Evolutionary conservation across 1,139 yeast genomes (phyloP), one percentile per base, ranked within the genome.

Genomic region (Pichia sp.): DNA sequence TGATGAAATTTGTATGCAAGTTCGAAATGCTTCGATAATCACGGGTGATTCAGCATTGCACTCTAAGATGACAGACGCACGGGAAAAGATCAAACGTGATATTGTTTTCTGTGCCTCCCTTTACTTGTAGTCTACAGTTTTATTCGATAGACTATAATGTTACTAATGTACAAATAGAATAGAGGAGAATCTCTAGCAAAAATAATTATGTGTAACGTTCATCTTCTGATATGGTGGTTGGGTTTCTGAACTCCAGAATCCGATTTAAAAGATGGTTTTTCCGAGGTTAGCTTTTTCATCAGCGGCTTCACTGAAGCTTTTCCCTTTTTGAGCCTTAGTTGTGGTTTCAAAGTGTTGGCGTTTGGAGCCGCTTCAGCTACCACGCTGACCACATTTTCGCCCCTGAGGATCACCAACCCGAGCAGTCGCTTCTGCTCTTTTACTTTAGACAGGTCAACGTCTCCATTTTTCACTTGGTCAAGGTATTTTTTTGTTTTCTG

Each of bases 71-170:
- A 78, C 83, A 30, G 85, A 83, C 58, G 97, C 98, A 0, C 99
- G 93, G 71, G 99, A 93, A 68, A 81, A 83, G 70, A 93, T 93
- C 69, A 93, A 93, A 72, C 82, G 99, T 65, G 99, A 93, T 71
- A 93, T 93, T 63, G 98, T 95, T 0, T 95, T 95, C 72, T 95
- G 98, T 70, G 97, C 99, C 4, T 89, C 97, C 58, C 78, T 95
- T 60, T 93, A 95, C 70, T 75, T 93, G 33, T 56, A 50, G 33
- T 27, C 16, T 14, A 34, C 16, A 20, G n/a, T n/a, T 16, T 50
- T 46, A 34, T 16, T 16, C 34, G 38, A 46, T 9, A 36, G 50
- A 31, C 14, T 48, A 30, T 2, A 38, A 24, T 48, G 14, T 20
- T 42, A 42, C 45, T 41, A 41, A 30, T 48, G 20, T 29, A 38